Conservation (phyloP, 306 rosid genomes). For the Medicago ruthenica region DNA sequence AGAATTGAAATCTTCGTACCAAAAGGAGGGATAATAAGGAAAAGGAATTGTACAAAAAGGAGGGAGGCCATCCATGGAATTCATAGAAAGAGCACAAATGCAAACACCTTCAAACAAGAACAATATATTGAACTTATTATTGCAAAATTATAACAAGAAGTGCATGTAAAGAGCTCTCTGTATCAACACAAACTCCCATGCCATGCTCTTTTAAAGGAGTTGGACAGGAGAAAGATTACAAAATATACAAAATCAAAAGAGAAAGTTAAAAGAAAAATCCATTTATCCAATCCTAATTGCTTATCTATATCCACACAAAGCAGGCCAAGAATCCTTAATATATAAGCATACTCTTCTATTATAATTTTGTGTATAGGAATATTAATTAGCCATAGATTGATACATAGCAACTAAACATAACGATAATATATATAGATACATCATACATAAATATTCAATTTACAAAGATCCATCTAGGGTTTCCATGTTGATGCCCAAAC, state of each 20-base stretch:
- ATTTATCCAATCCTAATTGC: slow-evolving; percentile 17
- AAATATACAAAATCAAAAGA: slow-evolving; percentile 41
- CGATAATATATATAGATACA: not conserved
- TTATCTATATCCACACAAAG: slow-evolving; percentile 6
- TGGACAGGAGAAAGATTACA: slow-evolving; percentile 56
- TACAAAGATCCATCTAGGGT: slow-evolving; percentile 50
- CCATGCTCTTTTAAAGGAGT: slow-evolving; percentile 39
- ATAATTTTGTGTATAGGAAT: not conserved
- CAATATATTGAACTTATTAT: slow-evolving; percentile 28
- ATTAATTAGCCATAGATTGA: slow-evolving; percentile 11
- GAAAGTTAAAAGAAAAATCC: slow-evolving; percentile 46
- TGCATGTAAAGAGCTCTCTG: slow-evolving; percentile 32
- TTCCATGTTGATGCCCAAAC: slow-evolving; percentile 93
- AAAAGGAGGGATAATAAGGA: not conserved
- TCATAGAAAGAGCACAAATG: slow-evolving; percentile 49
- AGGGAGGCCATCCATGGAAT: slow-evolving; percentile 28
- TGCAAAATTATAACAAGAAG: slow-evolving; percentile 29
- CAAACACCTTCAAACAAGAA: slow-evolving; percentile 75
- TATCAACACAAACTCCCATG: slow-evolving; percentile 68
- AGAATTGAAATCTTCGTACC: no score
- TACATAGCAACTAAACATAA: slow-evolving; percentile 12
- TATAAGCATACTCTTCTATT: not conserved
- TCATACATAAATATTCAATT: not conserved
- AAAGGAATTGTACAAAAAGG: no score
- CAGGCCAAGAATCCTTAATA: slow-evolving; percentile 5